Percentiles rank a stretch among this genome's conserved stretches.
Evolutionary conservation across 2,329 filamentous ascomycete species (phyloP).

Genomic region (Apiospora kogelbergensis): DNA sequence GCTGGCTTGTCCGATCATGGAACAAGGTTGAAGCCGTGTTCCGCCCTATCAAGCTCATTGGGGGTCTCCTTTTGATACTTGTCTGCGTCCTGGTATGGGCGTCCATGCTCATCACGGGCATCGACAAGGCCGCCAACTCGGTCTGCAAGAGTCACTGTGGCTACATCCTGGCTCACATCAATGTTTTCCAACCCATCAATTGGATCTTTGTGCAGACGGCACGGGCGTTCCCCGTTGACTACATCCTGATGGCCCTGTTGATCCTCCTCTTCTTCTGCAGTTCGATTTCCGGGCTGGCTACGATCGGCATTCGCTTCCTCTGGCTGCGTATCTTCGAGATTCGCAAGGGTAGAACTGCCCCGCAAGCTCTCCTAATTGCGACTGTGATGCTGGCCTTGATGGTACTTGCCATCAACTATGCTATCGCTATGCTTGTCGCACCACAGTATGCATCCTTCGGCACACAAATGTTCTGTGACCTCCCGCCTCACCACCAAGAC

Average conservation of each 20-base stretch:
- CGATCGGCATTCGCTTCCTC: constrained; percentile 90
- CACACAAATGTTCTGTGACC: constrained; percentile 89
- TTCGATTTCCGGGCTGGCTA: constrained; percentile 82
- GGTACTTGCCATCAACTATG: constrained; percentile 88
- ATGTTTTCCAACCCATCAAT: constrained; percentile 94
- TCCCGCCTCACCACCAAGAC: constrained; percentile 60
- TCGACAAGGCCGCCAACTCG: constrained; percentile 96
- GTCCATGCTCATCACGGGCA: constrained; percentile 91
- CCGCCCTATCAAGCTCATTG: constrained; percentile 83
- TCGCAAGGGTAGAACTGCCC: constrained; percentile 82
- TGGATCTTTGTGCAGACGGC: constrained; percentile 82
- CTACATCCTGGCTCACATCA: constrained; percentile 83
- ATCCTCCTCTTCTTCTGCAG: constrained; percentile 86
- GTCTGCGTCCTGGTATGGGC: constrained; percentile 77
- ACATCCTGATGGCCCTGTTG: constrained; percentile 81
- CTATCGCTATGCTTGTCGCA: constrained; percentile 88
- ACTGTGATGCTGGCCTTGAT: constrained; percentile 90
- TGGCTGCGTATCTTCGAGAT: constrained; percentile 95
- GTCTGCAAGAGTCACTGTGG: constrained; percentile 88
- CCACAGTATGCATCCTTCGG: constrained; percentile 95
- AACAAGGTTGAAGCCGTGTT: constrained; percentile 79
- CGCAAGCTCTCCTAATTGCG: constrained; percentile 86
- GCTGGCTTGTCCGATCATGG: constrained; percentile 73
- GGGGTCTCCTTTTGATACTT: constrained; percentile 75
- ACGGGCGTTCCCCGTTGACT: constrained; percentile 87